Evolutionary conservation across 495 filamentous ascomycete species (phyloP).

Genomic region (Chaetomium tenue): DNA sequence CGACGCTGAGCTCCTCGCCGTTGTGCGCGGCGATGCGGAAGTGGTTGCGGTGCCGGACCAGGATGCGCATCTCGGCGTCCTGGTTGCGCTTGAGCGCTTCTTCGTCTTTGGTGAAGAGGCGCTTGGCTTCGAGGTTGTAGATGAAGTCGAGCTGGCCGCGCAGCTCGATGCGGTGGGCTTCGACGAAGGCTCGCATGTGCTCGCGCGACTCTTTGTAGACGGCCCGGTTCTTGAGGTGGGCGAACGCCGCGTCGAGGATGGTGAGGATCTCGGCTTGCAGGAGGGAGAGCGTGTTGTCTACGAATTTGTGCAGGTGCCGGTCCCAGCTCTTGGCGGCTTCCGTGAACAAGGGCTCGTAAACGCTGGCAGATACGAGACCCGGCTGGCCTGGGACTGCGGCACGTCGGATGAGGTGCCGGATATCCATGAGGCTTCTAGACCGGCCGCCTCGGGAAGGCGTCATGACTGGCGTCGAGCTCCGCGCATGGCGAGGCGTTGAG

Average conservation of each 20-base stretch:
- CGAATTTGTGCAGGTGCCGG: slow-evolving; percentile 34
- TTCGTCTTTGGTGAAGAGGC: slow-evolving; percentile 45
- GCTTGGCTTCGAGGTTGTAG: slow-evolving; percentile 41
- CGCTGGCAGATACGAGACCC: slow-evolving; percentile 41
- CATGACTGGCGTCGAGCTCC: background rate
- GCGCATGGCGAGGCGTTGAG: slow-evolving; percentile 12
- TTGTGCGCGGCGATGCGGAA: slow-evolving; percentile 32
- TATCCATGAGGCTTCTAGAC: slow-evolving; percentile 32
- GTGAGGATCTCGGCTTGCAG: slow-evolving; percentile 32
- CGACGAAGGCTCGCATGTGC: slow-evolving; percentile 40
- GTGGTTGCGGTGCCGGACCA: slow-evolving; percentile 41
- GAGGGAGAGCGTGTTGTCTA: slow-evolving; percentile 38
- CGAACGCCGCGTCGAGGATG: slow-evolving; percentile 40
- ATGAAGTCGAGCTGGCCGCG: slow-evolving; percentile 33
- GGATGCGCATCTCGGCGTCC: slow-evolving; percentile 35
- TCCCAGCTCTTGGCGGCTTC: slow-evolving; percentile 43
- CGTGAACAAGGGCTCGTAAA: slow-evolving; percentile 42
- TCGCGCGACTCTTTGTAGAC: slow-evolving; percentile 40
- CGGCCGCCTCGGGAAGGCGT: background rate
- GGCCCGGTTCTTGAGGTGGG: slow-evolving; percentile 38
- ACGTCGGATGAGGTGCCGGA: slow-evolving; percentile 39
- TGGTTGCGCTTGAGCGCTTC: slow-evolving; percentile 41
- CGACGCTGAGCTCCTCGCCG: slow-evolving; percentile 28
- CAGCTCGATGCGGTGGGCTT: slow-evolving; percentile 29
- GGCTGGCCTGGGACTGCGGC: slow-evolving; percentile 47